phyloP scores from a whole-genome alignment of 2,329 filamentous ascomycete genomes.

The Stenocarpella maydis region DNA sequence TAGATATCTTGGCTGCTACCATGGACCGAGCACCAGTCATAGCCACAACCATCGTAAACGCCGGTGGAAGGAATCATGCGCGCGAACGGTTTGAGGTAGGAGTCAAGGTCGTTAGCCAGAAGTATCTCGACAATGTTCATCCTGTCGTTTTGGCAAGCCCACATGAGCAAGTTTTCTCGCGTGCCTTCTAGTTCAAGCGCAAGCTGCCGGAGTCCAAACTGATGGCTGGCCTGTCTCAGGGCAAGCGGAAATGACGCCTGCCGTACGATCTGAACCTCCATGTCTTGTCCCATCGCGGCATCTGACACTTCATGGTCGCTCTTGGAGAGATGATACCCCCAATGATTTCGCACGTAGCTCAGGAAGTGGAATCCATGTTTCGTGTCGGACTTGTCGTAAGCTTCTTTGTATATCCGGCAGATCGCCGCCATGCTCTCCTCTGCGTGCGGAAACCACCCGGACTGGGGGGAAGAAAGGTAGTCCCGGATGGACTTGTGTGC shows the following conservation, averaged over 20 bases:
- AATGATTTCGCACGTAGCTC: background rate
- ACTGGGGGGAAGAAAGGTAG: background rate
- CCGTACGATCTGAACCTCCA: background rate
- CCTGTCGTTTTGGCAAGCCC: background rate
- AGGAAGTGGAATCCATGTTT: background rate
- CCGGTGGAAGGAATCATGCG: too few relatives aligned
- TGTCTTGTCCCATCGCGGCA: background rate
- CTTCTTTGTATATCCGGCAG: background rate
- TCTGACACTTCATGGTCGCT: background rate
- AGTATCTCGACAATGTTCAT: background rate
- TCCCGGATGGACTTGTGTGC: background rate
- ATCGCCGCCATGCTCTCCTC: background rate
- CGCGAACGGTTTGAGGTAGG: background rate
- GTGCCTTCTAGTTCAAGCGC: background rate
- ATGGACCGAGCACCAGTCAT: background rate
- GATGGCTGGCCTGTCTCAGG: background rate
- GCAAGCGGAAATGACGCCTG: background rate
- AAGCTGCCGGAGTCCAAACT: background rate
- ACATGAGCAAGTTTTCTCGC: background rate
- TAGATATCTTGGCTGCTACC: background rate
- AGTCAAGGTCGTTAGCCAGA: background rate
- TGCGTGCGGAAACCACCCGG: background rate
- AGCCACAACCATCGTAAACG: fast-evolving
- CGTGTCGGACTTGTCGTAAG: background rate
- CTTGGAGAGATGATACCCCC: background rate